A percentile compares a stretch with the other conserved stretches of the same genome.
These are phyloP conservation scores for Diatrype stigma DNA, from an alignment of 2,329 filamentous ascomycete species.

Conservation along the genomic window DNA sequence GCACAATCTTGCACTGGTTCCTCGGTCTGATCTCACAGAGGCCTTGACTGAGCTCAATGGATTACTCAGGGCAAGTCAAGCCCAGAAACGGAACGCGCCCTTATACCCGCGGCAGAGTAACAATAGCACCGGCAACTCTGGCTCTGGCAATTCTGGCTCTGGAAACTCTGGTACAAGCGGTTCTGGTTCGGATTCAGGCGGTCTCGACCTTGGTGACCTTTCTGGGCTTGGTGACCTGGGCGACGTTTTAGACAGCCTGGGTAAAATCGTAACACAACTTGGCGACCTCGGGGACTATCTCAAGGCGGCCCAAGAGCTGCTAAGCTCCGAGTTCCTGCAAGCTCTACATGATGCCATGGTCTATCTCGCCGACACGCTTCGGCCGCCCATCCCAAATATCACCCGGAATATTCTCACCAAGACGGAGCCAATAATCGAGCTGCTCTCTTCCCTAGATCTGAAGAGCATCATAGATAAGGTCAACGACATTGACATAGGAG, in stretches of 20 bases:
- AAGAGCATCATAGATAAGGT: conserved; percentile 24
- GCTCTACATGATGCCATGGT: conserved; percentile 37
- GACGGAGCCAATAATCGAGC: conserved; percentile 24
- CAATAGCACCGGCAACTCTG: conserved; percentile 8
- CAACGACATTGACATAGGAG: conserved; percentile 29
- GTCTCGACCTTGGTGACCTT: conserved; percentile 14
- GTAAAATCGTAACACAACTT: conserved; percentile 19
- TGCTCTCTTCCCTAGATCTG: conserved; percentile 23
- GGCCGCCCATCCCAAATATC: conserved; percentile 31
- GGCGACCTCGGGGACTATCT: conserved; percentile 24
- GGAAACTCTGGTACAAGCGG: background rate
- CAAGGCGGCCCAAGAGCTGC: conserved; percentile 26
- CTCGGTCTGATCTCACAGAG: conserved; percentile 42
- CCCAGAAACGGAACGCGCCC: conserved; percentile 20
- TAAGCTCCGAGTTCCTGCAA: conserved; percentile 36
- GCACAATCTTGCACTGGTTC: conserved; percentile 41
- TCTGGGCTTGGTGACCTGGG: conserved; percentile 23
- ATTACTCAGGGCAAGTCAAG: conserved; percentile 32
- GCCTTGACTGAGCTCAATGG: conserved; percentile 38
- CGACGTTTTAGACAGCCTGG: conserved; percentile 19
- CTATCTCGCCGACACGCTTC: conserved; percentile 34
- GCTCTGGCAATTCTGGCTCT: conserved; percentile 14
- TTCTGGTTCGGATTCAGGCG: too few relatives aligned
- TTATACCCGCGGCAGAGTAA: conserved; percentile 24
- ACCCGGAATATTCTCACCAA: conserved; percentile 22